A percentile compares a stretch with the other conserved stretches of the same genome.
Conservation (phyloP, 495 filamentous ascomycete species). For the Annulohypoxylon stygium region DNA sequence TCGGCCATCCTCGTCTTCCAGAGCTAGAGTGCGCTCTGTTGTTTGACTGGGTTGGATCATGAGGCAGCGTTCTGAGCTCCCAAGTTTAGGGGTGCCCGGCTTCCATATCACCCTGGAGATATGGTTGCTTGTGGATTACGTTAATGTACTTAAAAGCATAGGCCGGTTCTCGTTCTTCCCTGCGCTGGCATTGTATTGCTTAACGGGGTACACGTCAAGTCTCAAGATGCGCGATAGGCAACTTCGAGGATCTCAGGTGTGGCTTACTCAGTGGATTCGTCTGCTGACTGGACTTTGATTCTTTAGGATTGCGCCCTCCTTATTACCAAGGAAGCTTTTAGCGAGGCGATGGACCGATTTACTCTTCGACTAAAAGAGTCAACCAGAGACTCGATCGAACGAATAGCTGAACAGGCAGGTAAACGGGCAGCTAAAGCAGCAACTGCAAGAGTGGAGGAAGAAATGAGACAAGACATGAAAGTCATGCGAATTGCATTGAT, state of each 20-base stretch:
- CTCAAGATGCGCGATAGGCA: conserved; percentile 3
- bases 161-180: background rate
- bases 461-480: no score
- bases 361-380: no score
- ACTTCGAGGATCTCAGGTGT: conserved; percentile 7
- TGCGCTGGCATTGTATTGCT: conserved; percentile 12
- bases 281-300: conserved; percentile 13
- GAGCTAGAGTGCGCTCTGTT: conserved; percentile 23
- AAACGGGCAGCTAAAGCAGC: no score
- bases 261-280: conserved; percentile 22
- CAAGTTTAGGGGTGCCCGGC: conserved; percentile 13
- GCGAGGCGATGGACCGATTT: no score
- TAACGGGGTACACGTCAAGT: conserved; percentile 23
- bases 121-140: conserved; percentile 23
- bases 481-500: no score
- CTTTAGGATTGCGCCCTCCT: background rate
- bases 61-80: conserved; percentile 20
- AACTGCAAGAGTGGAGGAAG: no score
- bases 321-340: no score
- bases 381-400: no score
- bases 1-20: conserved; percentile 28
- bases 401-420: no score
- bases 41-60: conserved; percentile 21
- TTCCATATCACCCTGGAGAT: conserved; percentile 19
- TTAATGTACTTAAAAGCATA: background rate